phyloP scores from a whole-genome alignment of 495 filamentous ascomycete species.

The Filosporella fistucella region DNA sequence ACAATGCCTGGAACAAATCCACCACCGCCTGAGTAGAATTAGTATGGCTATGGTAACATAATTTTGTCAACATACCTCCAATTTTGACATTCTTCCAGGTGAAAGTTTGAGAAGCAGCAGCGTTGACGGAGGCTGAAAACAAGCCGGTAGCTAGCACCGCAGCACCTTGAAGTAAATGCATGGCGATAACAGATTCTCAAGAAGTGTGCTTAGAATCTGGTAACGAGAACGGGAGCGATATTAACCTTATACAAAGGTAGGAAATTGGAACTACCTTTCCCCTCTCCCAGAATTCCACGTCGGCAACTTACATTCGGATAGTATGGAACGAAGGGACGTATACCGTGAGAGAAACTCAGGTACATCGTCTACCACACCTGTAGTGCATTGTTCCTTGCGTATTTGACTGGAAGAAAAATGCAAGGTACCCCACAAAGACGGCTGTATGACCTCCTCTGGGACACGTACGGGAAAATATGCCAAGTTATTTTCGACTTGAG shows the following conservation, averaged over 20 bases:
- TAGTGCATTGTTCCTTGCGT: not conserved
- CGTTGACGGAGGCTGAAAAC: not conserved
- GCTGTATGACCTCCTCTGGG: no score
- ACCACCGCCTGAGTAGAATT: conserved; percentile 39
- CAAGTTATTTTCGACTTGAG: no score
- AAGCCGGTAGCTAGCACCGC: not conserved
- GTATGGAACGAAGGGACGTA: conserved; percentile 7
- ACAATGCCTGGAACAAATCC: conserved; percentile 55
- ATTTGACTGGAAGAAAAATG: conserved; percentile 1
- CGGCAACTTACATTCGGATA: not conserved
- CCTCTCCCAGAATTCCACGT: no score
- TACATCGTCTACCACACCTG: not conserved
- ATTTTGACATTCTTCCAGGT: conserved; percentile 7
- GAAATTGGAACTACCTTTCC: no score
- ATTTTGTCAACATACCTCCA: not conserved
- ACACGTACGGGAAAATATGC: no score
- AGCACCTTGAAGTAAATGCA: not conserved
- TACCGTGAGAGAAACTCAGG: not conserved
- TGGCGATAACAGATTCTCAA: not conserved
- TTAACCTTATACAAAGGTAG: no score
- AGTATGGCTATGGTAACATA: not conserved
- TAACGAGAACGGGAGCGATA: no score
- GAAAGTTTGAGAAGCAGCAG: conserved; percentile 2
- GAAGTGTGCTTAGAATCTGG: no score
- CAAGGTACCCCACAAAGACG: not conserved